Base-by-base conservation (phyloP, 2,329 filamentous ascomycete species). In the Macrophomina tecta region DNA sequence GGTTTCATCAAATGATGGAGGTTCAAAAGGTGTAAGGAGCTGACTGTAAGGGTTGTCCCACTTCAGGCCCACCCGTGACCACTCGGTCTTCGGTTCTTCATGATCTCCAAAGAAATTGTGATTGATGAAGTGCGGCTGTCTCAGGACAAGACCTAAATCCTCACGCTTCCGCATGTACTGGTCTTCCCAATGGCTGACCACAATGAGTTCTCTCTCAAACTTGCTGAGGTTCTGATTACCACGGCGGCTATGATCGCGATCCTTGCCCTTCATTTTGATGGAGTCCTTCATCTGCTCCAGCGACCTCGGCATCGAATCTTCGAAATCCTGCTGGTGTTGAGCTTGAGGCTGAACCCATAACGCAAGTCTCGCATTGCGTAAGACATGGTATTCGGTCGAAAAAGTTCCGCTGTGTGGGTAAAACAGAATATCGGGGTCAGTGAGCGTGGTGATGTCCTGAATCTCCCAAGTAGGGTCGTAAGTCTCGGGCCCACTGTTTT, bases 341-440 rank as follows among this genome's bases (percentile, higher is more conserved):
- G 49, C 51, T 14, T 49, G 40, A 14, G 53, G 46, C 30, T 55
- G 32, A 5, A 64, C 63, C 63, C 63, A 66, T n/a, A 64, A 18
- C 4, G 56, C 40, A 16, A 64, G 23, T 5, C 53, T 49, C 8
- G 67, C 56, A 51, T 67, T 67, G 18, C 64, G 60, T 4, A 49
- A 32, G 4, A 69, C 58, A 30, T 70, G 70, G 62, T 76, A 76
- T n/a, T 79, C 73, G 0, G 82, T 84, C 2, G 78, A 80, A 70
- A 84, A 84, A 0, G 82, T 84, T 4, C 82, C 82, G 38, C 72
- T 81, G 3, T 69, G 67, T 8, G 71, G 36, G 67, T 83, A 74
- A 69, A 82, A 84, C 1, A 65, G 68, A 48, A 73, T 63, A 28
- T 66, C 62, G 1, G 75, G 75, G 51, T 71, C 49, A 1, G 70